Percentiles rank a stretch among this genome's conserved stretches.
phyloP scores from a whole-genome alignment of 371 early-diverging fungal genomes.

The Polyrhizophydium stewartii region DNA sequence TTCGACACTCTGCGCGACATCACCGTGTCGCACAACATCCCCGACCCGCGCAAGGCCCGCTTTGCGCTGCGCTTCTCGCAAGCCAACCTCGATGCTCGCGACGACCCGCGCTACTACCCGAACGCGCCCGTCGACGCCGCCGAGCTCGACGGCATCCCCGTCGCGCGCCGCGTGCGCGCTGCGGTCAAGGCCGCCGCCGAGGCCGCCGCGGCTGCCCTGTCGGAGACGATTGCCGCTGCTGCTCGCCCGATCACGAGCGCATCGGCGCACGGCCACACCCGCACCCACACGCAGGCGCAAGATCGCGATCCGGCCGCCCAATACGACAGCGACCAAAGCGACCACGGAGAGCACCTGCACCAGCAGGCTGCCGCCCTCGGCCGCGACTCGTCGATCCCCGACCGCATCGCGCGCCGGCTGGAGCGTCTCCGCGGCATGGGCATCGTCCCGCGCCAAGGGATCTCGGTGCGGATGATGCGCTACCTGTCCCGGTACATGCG shows the following conservation, averaged over 20 bases:
- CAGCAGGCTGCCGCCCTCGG: no score
- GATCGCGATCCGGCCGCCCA: no score
- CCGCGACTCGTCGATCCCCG: no score
- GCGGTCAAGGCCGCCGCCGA: no score
- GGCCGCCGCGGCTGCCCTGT: no score
- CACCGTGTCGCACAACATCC: conserved; percentile 6
- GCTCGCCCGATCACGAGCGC: no score
- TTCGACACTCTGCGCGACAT: conserved; percentile 18
- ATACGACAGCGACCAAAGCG: no score
- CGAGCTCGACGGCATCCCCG: background rate
- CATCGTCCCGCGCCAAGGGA: background rate
- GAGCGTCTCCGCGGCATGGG: background rate
- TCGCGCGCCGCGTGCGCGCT: background rate
- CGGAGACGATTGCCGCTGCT: no score
- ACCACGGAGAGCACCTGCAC: no score
- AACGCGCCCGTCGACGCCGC: background rate
- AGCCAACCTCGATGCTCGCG: conserved; percentile 3
- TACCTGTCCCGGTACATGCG: conserved; percentile 18
- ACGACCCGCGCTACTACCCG: background rate
- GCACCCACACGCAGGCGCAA: no score
- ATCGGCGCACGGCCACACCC: background rate
- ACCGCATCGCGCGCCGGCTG: background rate
- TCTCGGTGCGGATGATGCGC: conserved; percentile 8
- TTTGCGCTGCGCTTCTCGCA: conserved; percentile 21
- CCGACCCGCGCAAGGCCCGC: conserved; percentile 10